Conservation (phyloP, 345 rosid species). For the Euphorbia peplus region DNA sequence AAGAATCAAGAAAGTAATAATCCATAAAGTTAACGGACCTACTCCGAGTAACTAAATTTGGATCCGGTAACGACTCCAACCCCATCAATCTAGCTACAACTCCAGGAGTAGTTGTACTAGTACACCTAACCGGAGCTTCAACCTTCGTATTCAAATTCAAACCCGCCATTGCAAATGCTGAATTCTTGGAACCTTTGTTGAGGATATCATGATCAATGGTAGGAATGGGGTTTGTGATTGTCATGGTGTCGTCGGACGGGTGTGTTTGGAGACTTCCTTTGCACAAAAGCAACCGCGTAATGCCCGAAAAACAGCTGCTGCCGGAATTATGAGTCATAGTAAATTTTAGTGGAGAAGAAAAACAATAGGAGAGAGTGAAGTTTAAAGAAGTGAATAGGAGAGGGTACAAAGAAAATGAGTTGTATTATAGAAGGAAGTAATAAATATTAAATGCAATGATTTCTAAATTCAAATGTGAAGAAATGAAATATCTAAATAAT, state of each 20-base stretch:
- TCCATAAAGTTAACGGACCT: conserved; percentile 92
- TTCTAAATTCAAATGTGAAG: too few species aligned
- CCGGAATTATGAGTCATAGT: too few species aligned
- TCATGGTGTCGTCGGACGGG: conserved; percentile 47
- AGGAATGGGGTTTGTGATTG: conserved; percentile 14
- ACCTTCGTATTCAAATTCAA: conserved; percentile 9
- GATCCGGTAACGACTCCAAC: conserved; percentile 54
- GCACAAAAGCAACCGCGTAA: conserved; percentile 60
- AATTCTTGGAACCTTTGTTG: conserved; percentile 17
- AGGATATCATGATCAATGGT: conserved; percentile 15
- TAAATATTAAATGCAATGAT: too few species aligned
- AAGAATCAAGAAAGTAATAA: too few species aligned
- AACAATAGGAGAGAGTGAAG: too few species aligned
- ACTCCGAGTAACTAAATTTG: conserved; percentile 56
- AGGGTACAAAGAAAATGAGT: too few species aligned
- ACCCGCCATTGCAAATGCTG: not conserved
- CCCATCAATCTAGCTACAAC: conserved; percentile 92
- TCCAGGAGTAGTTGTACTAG: conserved; percentile 46
- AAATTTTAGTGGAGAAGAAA: too few species aligned
- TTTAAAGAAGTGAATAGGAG: too few species aligned
- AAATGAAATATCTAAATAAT: too few species aligned
- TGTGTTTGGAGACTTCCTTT: conserved; percentile 65
- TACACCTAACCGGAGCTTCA: conserved; percentile 18
- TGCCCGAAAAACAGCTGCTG: conserved; percentile 64
- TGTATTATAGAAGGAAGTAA: too few species aligned